Base-by-base conservation (phyloP, 1,284 basidiomycete genomes). In the Ceratobasidium theobromae region DNA sequence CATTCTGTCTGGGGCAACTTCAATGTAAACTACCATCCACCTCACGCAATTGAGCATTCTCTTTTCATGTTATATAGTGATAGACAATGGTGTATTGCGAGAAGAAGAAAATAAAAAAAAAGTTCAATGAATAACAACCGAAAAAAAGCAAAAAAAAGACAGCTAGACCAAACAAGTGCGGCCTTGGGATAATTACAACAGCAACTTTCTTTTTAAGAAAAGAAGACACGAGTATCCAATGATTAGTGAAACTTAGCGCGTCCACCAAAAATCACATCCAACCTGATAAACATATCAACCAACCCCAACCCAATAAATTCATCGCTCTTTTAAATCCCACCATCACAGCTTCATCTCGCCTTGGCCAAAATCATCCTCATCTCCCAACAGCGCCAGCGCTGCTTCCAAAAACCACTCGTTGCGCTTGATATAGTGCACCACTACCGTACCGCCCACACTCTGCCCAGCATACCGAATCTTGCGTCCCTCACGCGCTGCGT, bases 381-480 rank as follows among this genome's bases (percentile, higher is more conserved):
- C 55, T 4, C 93, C 92, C 30, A 98, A 79, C 21, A 98, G 78
- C 21, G 93, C 94, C 16, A 95, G 77, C 14, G 93, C 91, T 0
- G 96, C 93, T 79, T 99, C 96, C 70, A 93, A 77, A 77, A 93
- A 98, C 96, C 95, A 99, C 78, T 92, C 89, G 72, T 93, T 87
- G 76, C 93, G 90, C 84, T 98, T 99, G 79, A 98, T 89, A 75
- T 92, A 98, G 78, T 99, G 96, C 48, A 99, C 94, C 25, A 95
- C 89, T 46, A 96, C 84, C 0, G 96, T 99, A 3, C 96, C 96
- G 1, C 96, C 96, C 5, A 92, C 82, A 53, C 89, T 86, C 68
- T 83, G 79, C 21, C 69, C 80, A 70, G 86, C 81, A 76, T 92
- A 93, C 66, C 86, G 84, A 67, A 79, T 83, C 65, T 75, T 71